Percentiles rank a stretch among this genome's conserved stretches.
Conservation (phyloP, 306 rosid species). For the Betula pendula region DNA sequence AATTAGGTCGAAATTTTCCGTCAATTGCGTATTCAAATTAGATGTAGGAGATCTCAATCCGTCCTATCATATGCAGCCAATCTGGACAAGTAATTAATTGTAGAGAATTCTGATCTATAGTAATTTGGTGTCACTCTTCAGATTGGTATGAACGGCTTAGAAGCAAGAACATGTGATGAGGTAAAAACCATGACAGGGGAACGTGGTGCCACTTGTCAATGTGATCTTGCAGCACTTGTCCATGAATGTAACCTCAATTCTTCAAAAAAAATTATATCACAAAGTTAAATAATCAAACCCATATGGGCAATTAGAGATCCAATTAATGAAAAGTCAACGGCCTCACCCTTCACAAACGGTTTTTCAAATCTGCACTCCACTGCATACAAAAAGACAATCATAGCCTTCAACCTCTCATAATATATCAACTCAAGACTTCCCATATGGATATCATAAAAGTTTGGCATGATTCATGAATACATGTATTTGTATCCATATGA, state of each 20-base stretch:
- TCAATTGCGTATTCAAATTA: no score
- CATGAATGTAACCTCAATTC: constrained; percentile 17
- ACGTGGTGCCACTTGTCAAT: constrained; percentile 25
- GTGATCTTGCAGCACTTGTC: constrained; percentile 27
- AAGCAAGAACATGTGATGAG: constrained; percentile 27
- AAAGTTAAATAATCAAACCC: constrained; percentile 27
- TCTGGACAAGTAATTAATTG: no score
- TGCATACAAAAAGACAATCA: constrained; percentile 35
- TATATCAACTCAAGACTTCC: not conserved
- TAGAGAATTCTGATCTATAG: no score
- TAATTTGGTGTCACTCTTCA: no score
- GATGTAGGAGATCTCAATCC: no score
- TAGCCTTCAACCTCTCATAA: constrained; percentile 21
- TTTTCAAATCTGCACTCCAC: constrained; percentile 41
- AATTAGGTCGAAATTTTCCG: no score
- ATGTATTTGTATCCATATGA: not conserved
- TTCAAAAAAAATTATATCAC: constrained; percentile 32
- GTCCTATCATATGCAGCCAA: no score
- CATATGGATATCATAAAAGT: not conserved
- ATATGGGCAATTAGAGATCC: constrained; percentile 23
- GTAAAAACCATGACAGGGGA: not conserved
- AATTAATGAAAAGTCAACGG: constrained; percentile 44
- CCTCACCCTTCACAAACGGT: constrained; percentile 25
- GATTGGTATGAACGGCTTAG: constrained; percentile 14
- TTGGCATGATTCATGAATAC: not conserved